Base-by-base conservation (phyloP, 1,284 basidiomycete genomes). In the Ustanciosporium gigantosporum region DNA sequence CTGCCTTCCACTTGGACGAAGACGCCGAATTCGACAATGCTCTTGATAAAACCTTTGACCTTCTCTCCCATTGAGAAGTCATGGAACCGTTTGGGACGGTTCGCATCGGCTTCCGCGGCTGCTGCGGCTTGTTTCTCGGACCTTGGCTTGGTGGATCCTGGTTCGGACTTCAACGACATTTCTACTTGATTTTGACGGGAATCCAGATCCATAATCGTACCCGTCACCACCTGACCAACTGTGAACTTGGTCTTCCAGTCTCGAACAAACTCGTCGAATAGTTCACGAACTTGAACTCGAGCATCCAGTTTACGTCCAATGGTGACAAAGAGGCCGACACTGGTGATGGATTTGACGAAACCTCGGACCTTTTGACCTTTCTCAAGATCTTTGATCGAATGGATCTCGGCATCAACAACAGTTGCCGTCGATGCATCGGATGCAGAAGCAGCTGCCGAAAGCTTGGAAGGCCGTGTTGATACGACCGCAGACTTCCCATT, bases 201-300 rank as follows among this genome's bases (percentile, higher is more conserved):
- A 73, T 93, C 84, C 55, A 90, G 80, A 48, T 89, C 47, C 22
- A 90, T 79, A 69, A 97, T 85, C 47, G 88, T 86, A 43, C 92
- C 93, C 50, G 86, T 86, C 16, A 97, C 91, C 4, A 96, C 79
- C 73, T 96, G 91, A 66, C 90, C 87, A 34, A 84, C 81, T 49
- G 84, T 81, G 79, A 97, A 97, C 4, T 83, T 84, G 25, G 83
- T 80, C 80, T 93, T 88, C 93, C 94, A 98, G 43, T 97, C 93
- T 79, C 96, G 94, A 87, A 77, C 93, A 88, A 77, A 94, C 90
- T 24, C 65, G 52, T 77, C 75, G 25, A 74, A 73, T 13, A 95
- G 83, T 79, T 96, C 91, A 76, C 85, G 88, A 77, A 97, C 97
- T 79, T 94, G 91, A 20, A 97, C 87, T 19, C 94, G 86, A 43